Evolutionary conservation across 106 monocot species (phyloP).

Genomic region (Acanthochlamys bracteata): DNA sequence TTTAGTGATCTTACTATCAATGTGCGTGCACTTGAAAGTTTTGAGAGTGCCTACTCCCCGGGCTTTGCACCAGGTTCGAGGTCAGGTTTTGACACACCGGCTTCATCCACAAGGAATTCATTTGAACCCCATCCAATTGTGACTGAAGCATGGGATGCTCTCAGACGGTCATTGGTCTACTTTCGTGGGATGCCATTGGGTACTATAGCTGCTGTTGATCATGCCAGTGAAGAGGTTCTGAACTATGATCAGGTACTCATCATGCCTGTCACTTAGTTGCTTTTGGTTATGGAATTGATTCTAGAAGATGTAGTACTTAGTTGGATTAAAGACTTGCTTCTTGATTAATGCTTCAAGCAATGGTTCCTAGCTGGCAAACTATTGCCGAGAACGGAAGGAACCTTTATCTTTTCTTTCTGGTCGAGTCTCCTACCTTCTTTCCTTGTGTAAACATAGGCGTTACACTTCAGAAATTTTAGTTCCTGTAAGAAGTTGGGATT

Average conservation of each 20-base stretch:
- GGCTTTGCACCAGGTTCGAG: constrained; percentile 6
- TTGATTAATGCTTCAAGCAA: no score
- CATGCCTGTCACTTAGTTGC: neutral
- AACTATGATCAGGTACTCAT: constrained; percentile 46
- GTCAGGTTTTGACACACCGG: constrained; percentile 38
- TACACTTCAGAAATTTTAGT: no score
- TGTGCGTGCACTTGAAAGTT: constrained; percentile 23
- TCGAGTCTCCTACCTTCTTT: no score
- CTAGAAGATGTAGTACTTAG: neutral
- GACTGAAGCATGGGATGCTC: constrained; percentile 38
- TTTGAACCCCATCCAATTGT: constrained; percentile 38
- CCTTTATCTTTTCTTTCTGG: no score
- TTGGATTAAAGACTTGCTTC: neutral
- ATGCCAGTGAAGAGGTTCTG: constrained; percentile 34
- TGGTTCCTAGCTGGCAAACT: no score
- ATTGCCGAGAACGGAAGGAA: no score
- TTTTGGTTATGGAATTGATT: neutral
- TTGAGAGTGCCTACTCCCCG: constrained; percentile 53
- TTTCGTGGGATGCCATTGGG: constrained; percentile 35
- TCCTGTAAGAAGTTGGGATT: no score
- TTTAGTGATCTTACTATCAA: constrained; percentile 58
- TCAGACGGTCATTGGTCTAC: constrained; percentile 27
- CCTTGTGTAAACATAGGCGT: no score
- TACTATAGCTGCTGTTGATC: constrained; percentile 40
- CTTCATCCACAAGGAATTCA: constrained; percentile 29